Evolutionary conservation across 2,329 filamentous ascomycete species (phyloP).

Genomic region (Diaporthe helianthi): DNA sequence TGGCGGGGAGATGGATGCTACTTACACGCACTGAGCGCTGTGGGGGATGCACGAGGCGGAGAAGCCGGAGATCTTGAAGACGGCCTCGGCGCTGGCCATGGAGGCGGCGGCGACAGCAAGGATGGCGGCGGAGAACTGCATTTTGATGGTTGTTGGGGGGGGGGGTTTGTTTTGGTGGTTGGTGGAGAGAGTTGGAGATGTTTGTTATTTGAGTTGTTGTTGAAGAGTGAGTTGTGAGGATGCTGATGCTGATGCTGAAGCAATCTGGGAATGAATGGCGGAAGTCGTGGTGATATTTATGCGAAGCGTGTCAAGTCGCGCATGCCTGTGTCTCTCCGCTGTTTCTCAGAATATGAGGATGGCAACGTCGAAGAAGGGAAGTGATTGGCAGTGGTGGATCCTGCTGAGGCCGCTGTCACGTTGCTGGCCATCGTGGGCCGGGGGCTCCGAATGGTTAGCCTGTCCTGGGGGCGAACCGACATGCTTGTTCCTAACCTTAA

Average conservation of each 20-base stretch:
- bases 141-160: constrained; percentile 31
- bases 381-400: constrained; percentile 5
- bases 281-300: constrained; percentile 13
- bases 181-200: neutral
- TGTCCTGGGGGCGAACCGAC: neutral
- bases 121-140: constrained; percentile 33
- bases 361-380: constrained; percentile 1
- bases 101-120: constrained; percentile 30
- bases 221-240: neutral
- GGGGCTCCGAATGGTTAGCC: constrained; percentile 12
- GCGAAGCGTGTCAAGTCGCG: neutral
- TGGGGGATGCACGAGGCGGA: constrained; percentile 29
- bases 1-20: neutral
- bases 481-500: constrained; percentile 22
- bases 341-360: neutral
- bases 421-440: constrained; percentile 1
- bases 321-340: neutral
- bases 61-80: constrained; percentile 28
- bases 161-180: constrained; percentile 16
- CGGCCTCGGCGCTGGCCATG: constrained; percentile 10
- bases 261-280: neutral
- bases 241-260: constrained; percentile 11
- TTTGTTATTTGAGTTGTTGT: neutral
- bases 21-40: constrained; percentile 31
- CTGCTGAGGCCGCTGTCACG: constrained; percentile 11